A percentile compares a stretch with the other conserved stretches of the same genome.
Evolutionary conservation across 228 moss, liverwort and hornwort species (phyloP).

Genomic region (Sphagnum magellanicum): DNA sequence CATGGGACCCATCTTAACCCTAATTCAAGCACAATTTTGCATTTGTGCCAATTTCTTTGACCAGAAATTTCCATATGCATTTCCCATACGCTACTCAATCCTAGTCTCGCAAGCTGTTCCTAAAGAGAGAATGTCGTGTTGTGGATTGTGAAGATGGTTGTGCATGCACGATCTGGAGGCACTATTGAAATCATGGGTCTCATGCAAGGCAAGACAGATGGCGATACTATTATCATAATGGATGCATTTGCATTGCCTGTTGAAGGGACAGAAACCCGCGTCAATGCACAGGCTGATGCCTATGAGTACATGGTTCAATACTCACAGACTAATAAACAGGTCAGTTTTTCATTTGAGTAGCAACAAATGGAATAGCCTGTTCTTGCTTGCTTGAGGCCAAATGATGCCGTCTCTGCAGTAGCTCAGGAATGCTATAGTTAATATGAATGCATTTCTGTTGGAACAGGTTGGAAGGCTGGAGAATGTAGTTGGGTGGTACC

Average conservation of each 20-base stretch:
- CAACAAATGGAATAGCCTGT: neutral
- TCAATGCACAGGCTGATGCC: slow-evolving; percentile 95
- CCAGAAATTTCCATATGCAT: too few relatives aligned
- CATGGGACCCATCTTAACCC: too few relatives aligned
- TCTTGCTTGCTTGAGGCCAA: neutral
- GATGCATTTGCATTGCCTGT: slow-evolving; percentile 95
- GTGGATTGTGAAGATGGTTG: slow-evolving; percentile 68
- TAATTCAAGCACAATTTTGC: too few relatives aligned
- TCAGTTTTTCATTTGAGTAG: slow-evolving; percentile 4
- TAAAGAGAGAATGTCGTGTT: neutral
- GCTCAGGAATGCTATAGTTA: neutral
- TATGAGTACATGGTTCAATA: slow-evolving; percentile 99
- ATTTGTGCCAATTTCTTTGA: too few relatives aligned
- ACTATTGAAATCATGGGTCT: slow-evolving; percentile 96
- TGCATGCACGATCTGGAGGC: slow-evolving; percentile 92
- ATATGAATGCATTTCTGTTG: neutral
- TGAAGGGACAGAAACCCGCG: slow-evolving; percentile 92
- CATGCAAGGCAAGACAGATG: slow-evolving; percentile 95
- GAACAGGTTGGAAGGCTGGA: slow-evolving; percentile 87
- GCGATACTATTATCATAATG: slow-evolving; percentile 90
- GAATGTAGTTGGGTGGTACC: slow-evolving; percentile 99
- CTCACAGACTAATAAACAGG: slow-evolving; percentile 89
- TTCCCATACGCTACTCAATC: too few relatives aligned
- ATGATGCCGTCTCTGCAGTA: neutral
- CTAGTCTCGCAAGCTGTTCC: too few relatives aligned